Evolutionary conservation across 1,284 basidiomycete species (phyloP), one percentile per base, ranked within the genome.

Genomic region (Ceratobasidium theobromae): DNA sequence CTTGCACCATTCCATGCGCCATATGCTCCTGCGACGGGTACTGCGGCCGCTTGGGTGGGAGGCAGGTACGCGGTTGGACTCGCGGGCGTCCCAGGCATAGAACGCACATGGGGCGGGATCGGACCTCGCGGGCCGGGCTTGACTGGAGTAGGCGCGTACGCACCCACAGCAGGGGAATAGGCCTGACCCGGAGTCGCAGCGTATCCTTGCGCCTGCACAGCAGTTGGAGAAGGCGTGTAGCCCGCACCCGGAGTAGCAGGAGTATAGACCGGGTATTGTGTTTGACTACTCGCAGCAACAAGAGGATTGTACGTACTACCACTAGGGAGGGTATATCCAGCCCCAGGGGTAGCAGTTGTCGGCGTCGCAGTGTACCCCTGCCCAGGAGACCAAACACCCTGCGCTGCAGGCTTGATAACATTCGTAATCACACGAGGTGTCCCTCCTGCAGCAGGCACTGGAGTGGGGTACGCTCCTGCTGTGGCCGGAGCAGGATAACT

Each of bases 391-490:
- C 55, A 58, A 33, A 58, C 55, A 28, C 55, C 55, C 25, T 58
- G 55, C 18, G 43, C 55, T 8, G 28, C 43, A 8, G 55, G 40
- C 30, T 58, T 58, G 41, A 48, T 35, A 6, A 58, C 23, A n/a
- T 58, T 58, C 16, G 55, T 58, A 28, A 58, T 58, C 43, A 58
- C 55, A 12, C 55, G 55, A 18, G 55, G 55, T n/a, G 55, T 58
- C 4, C 35, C 35, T 12, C 8, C 25, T 4, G 53, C 4, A 28
- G 38, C 38, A n/a, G 53, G 35, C 16, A 16, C 16, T 6, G 35
- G 53, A 30, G 53, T 40, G 3, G 53, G 53, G 33, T 54, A 54
- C 14, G 53, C 21, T 6, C 3, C 53, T 3, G 18, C 53, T 40
- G 30, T 27, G 4, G 23, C 35, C 5, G 51, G 28, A 53, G 51